A percentile compares a stretch with the other conserved stretches of the same genome.
These are phyloP conservation scores for Pseudoneurospora amorphoporcata DNA, from an alignment of 495 filamentous ascomycete species.

Conservation along the genomic window DNA sequence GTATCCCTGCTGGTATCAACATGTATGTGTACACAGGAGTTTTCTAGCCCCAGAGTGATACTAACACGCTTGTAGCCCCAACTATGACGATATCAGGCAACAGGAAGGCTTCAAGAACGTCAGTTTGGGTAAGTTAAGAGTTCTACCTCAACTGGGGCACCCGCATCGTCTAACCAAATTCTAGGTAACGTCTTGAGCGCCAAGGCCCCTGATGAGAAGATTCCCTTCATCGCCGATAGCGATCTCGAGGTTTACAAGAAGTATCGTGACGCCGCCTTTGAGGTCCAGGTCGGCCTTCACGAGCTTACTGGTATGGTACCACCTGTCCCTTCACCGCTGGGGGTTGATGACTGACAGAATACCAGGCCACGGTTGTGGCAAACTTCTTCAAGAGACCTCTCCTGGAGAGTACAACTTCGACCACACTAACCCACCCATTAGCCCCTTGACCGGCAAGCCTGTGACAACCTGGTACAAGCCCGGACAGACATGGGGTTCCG, in stretches of 20 bases:
- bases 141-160: not conserved
- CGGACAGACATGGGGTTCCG: slow-evolving; percentile 86
- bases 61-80: slow-evolving; percentile 54
- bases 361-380: slow-evolving; percentile 73
- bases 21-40: slow-evolving; percentile 22
- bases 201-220: slow-evolving; percentile 78
- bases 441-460: slow-evolving; percentile 65
- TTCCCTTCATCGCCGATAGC: slow-evolving; percentile 70
- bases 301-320: slow-evolving; percentile 63
- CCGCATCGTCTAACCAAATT: slow-evolving; percentile 24
- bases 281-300: slow-evolving; percentile 91
- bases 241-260: slow-evolving; percentile 70
- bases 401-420: slow-evolving; percentile 84
- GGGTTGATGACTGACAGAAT: not conserved
- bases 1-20: slow-evolving; percentile 71
- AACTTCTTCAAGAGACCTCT: slow-evolving; percentile 81
- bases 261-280: slow-evolving; percentile 77
- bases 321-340: not conserved
- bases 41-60: slow-evolving; percentile 6
- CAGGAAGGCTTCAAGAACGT: slow-evolving; percentile 98
- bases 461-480: slow-evolving; percentile 84
- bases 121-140: slow-evolving; percentile 15
- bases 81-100: slow-evolving; percentile 92
- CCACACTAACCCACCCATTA: slow-evolving; percentile 63
- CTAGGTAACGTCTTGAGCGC: slow-evolving; percentile 84